Base-by-base conservation (phyloP, 768 basidiomycete species). In the Boletus sp. region DNA sequence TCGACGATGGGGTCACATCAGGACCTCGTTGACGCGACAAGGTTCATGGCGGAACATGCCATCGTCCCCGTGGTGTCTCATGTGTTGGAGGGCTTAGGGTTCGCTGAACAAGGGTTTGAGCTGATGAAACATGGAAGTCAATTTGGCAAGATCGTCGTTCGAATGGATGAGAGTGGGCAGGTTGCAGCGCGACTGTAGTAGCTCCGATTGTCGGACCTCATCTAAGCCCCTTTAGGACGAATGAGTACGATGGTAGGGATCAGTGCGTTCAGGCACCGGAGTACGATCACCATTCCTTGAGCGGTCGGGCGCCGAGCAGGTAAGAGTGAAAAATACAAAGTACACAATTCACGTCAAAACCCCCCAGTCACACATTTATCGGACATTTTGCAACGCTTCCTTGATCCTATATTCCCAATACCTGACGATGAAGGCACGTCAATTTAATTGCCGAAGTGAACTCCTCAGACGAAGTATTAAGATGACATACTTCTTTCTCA, bases 1-100 rank as follows among this genome's bases (percentile, higher is more conserved):
- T 88, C 88, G 2, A 90, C 85, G 27, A 90, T 93, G 90, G 91
- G 90, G 17, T 91, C 90, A 8, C 81, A 78, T 60, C 76, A 81
- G 51, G 90, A 93, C 70, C 76, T 93, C 54, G 67, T 78, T 49
- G 82, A 83, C 32, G 90, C 89, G 21, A 90, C 89, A 1, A 68
- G 72, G 14, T 93, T 94, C 70, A 68, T 93, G 23, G 70, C 75
- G 4, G 69, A 84, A 63, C 83, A 91, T 58, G 76, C 74, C 43
- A 84, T 94, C 53, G 74, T 82, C 1, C 90, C 90, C 3, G 74
- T 87, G 46, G 80, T 93, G 1, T 85, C 87, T 8, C 77, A 83
- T 56, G 79, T 90, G 27, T 65, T 91, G n/a, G 74, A 83, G 40
- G 88, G 88, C 3, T 74, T 93, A 49, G 79, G 78, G 48, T 69